Evolutionary conservation across 2,329 filamentous ascomycete species (phyloP), one percentile per base, ranked within the genome.

Genomic region (Hypoxylon sp.): DNA sequence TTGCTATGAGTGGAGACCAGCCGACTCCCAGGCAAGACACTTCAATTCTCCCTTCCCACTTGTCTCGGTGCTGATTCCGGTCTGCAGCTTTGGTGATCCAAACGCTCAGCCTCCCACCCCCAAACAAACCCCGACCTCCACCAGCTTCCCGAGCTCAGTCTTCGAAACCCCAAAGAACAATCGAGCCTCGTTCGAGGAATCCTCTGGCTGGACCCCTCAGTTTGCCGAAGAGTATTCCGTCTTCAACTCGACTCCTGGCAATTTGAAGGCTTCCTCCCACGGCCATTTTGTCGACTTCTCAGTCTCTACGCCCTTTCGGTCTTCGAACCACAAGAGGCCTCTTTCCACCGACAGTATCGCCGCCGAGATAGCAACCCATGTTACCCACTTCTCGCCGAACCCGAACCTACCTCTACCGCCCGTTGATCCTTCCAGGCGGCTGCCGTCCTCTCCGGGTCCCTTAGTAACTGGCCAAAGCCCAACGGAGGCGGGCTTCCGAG

Each of bases 161-260:
- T 87, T 89, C 78, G 83, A 88, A 73, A 90, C 88, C 10, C 88
- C 87, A 49, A 86, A 83, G 77, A 79, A 81, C 62, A 82, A 79
- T 72, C 82, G 82, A 70, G 81, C 81, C 66, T 82, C 80, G 63
- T 83, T 85, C 72, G 80, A 85, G 78, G 83, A 86, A 68, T 77
- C 84, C 58, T 81, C 82, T 72, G 83, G 84, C 72, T 88, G 86
- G 85, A 90, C 88, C 49, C 88, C 88, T 77, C 84, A 84, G 64
- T 90, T 89, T 81, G 87, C 88, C 71, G 87, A 90, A 76, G 88
- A 90, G 71, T 90, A 89, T 75, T 89, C 88, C 69, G 87, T 90
- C 75, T 90, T 90, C 82, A 88, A 89, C 79, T 81, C 85, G n/a
- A 89, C 88, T 7, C 88, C 88, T 14, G 88, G 86, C 53, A 88